Conservation (phyloP, 345 rosid genomes). For the Eucalyptus cloeziana region DNA sequence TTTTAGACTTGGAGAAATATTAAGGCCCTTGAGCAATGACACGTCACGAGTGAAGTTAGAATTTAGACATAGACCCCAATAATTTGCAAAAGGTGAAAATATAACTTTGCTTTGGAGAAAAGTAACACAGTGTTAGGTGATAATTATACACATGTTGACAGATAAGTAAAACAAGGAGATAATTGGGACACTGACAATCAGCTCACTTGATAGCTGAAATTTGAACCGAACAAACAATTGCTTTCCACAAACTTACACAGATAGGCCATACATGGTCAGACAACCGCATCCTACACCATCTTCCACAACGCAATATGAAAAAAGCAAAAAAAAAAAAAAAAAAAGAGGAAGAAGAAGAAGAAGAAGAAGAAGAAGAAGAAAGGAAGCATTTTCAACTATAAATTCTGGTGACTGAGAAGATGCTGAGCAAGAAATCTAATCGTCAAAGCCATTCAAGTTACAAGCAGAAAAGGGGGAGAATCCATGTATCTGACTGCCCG, state of each 20-base stretch:
- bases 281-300: neutral
- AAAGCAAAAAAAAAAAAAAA: neutral
- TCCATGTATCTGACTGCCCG: neutral
- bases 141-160: neutral
- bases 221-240: neutral
- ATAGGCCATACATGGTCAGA: neutral
- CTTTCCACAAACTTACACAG: neutral
- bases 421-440: neutral
- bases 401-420: neutral
- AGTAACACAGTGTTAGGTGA: neutral
- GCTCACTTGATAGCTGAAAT: neutral
- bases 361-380: neutral
- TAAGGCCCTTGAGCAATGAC: neutral
- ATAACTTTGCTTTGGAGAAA: neutral
- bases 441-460: neutral
- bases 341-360: too few relatives aligned
- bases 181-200: neutral
- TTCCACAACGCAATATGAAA: neutral
- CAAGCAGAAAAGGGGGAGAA: neutral
- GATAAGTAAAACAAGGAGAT: neutral
- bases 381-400: neutral
- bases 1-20: neutral
- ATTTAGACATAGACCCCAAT: neutral
- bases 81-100: neutral
- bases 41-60: neutral